These are phyloP conservation scores for Avicennia marina DNA, from an alignment of 257 asterid genomes.

Conservation along the genomic window DNA sequence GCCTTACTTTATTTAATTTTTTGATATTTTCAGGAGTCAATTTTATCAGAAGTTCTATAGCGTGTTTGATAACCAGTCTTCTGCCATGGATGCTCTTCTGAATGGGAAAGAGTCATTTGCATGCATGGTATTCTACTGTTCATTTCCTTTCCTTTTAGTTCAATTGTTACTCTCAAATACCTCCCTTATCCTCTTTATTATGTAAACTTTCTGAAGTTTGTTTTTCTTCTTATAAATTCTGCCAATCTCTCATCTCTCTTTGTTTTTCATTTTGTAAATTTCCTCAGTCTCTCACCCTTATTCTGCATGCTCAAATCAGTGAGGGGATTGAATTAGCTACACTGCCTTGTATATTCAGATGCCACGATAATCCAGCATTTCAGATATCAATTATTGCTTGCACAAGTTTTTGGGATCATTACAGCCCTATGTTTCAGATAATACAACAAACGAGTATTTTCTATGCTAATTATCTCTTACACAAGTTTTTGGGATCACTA, in stretches of 20 bases:
- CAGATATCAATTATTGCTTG: background rate
- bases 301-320: no score
- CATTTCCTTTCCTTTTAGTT: background rate
- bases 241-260: no score
- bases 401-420: no score
- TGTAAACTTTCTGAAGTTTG: constrained; percentile 10
- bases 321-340: constrained; percentile 9
- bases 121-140: constrained; percentile 51
- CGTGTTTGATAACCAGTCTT: constrained; percentile 61
- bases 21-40: constrained; percentile 40
- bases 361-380: background rate
- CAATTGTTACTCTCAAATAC: background rate
- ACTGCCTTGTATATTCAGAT: background rate
- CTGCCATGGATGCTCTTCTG: constrained; percentile 72
- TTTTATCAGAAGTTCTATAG: constrained; percentile 71
- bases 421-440: no score
- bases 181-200: constrained; percentile 1
- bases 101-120: constrained; percentile 87
- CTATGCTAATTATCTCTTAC: no score
- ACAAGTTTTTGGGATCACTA: no score
- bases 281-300: background rate
- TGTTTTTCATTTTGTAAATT: background rate
- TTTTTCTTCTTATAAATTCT: background rate
- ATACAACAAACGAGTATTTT: background rate
- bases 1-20: background rate